Evolutionary conservation across 768 basidiomycete species (phyloP).

Genomic region (Trametes sanguinea): DNA sequence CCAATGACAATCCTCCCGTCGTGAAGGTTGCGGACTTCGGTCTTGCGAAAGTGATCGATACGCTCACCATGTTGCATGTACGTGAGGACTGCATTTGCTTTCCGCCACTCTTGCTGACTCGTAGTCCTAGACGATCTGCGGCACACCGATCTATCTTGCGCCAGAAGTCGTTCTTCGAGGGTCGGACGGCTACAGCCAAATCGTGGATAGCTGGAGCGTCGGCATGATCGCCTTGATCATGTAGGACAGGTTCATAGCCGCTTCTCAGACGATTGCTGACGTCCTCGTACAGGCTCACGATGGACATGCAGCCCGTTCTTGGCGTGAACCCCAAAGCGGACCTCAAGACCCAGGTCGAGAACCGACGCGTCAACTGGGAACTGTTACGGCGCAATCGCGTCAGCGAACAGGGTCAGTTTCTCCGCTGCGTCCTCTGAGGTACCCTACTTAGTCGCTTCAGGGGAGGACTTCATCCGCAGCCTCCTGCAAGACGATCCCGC

Average conservation of each 20-base stretch:
- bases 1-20: conserved; percentile 60
- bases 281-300: conserved; percentile 58
- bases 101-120: conserved; percentile 40
- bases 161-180: conserved; percentile 80
- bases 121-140: conserved; percentile 92
- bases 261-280: conserved; percentile 45
- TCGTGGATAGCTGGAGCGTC: conserved; percentile 94
- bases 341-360: conserved; percentile 58
- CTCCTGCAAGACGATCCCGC: conserved; percentile 67
- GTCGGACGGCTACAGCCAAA: conserved; percentile 72
- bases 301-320: conserved; percentile 67
- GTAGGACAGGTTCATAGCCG: conserved; percentile 43
- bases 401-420: conserved; percentile 50
- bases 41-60: conserved; percentile 84
- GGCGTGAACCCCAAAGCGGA: conserved; percentile 56
- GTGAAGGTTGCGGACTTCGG: conserved; percentile 96
- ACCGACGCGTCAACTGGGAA: conserved; percentile 62
- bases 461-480: conserved; percentile 64
- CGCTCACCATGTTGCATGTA: conserved; percentile 61
- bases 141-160: conserved; percentile 91
- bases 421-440: background rate
- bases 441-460: no score
- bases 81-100: conserved; percentile 39
- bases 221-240: conserved; percentile 92
- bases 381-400: conserved; percentile 43